Conservation (phyloP, 345 rosid genomes). For the Dovyalis caffra region DNA sequence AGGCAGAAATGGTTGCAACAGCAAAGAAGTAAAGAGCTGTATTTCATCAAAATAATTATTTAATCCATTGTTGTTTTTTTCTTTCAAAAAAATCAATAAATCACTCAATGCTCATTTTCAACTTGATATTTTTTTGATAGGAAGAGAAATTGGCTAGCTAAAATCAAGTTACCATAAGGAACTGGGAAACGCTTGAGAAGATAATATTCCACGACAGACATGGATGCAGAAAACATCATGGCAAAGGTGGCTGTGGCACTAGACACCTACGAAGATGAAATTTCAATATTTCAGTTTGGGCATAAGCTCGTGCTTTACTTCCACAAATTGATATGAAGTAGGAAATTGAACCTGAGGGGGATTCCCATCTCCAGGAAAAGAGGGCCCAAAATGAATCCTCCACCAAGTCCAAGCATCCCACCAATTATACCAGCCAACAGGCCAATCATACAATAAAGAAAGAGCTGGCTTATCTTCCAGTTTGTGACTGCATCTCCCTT, state of each 20-base stretch:
- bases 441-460: slow-evolving; percentile 20
- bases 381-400: slow-evolving; percentile 45
- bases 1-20: slow-evolving; percentile 19
- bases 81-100: not conserved
- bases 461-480: slow-evolving; percentile 18
- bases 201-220: slow-evolving; percentile 82
- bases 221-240: slow-evolving; percentile 80
- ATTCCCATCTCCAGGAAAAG: slow-evolving; percentile 43
- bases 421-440: slow-evolving; percentile 36
- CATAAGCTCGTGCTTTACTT: too few species aligned
- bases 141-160: too few species aligned
- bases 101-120: not conserved
- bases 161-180: slow-evolving; percentile 58
- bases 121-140: not conserved
- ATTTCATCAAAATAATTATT: not conserved
- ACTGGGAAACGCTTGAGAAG: slow-evolving; percentile 79
- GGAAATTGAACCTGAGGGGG: slow-evolving; percentile 33
- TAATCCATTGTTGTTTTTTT: not conserved
- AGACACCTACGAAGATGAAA: slow-evolving; percentile 44
- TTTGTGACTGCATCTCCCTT: slow-evolving; percentile 35
- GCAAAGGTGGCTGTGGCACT: slow-evolving; percentile 90
- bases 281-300: not conserved
- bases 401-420: slow-evolving; percentile 42
- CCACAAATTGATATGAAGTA: not conserved
- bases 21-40: slow-evolving; percentile 26